Base-by-base conservation (phyloP, 1,139 yeast genomes). In the Pichia sp. region DNA sequence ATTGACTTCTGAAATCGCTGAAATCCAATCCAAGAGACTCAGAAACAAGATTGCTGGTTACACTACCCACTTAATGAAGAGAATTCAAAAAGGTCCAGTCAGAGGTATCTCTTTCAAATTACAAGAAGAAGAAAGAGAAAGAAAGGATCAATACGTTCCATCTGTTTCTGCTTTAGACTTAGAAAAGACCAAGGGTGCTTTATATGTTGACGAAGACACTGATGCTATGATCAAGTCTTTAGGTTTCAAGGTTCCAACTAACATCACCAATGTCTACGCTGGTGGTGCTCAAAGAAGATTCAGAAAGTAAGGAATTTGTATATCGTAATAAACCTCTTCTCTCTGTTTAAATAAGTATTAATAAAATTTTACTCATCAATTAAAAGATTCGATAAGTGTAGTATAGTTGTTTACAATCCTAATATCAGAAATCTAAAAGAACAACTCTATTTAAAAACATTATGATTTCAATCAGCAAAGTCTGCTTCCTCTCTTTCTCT, bases 31-130 rank as follows among this genome's bases (percentile, higher is more conserved):
- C 74, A 95, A 95, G 89, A 92, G 99, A 83, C 88, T 95, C 79
- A 93, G 99, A 86, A 95, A 95, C 95, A 93, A 93, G 91, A 95
- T 93, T 75, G 99, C 99, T 77, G 99, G 99, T 78, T 93, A 92
- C 96, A 93, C 99, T 81, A 93, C 99, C 75, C 99, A 93, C 81
- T 87, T 93, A 81, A 95, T 93, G 99, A 92, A 90, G 87, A 92
- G 99, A 85, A 93, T 93, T 76, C 99, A 95, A 83, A 93, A 93
- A 86, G 99, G 99, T 75, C 99, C 99, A 84, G 99, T 93, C 72
- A 92, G 98, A 87, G 99, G 99, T 84, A 95, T 93, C 72, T 93
- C 99, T 73, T 93, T 93, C 97, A 95, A 95, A 83, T 90, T 93
- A 76, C 99, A 93, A 85, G 99, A 93, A 84, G 99, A 93, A 83